Conservation (phyloP, 2,329 filamentous ascomycete species). For the Paracoccidioides brasiliensis region DNA sequence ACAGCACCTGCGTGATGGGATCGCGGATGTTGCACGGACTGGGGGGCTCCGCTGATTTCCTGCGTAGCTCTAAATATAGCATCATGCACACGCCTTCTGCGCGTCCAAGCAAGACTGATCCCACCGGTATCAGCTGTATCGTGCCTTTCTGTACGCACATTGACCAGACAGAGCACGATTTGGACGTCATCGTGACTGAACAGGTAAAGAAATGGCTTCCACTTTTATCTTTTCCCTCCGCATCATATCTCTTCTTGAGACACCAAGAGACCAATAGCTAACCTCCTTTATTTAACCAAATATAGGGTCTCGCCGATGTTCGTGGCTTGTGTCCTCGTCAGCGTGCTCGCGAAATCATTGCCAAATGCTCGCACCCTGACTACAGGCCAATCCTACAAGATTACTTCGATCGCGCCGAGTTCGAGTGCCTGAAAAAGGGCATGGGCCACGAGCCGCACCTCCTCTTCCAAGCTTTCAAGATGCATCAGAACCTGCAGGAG, state of each 20-base stretch:
- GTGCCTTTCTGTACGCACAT: conserved; percentile 90
- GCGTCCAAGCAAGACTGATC: conserved; percentile 68
- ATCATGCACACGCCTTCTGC: conserved; percentile 90
- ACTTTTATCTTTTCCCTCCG: neutral
- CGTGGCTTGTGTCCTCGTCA: conserved; percentile 67
- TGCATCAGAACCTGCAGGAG: conserved; percentile 71
- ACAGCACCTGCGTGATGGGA: conserved; percentile 81
- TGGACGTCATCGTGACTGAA: conserved; percentile 74
- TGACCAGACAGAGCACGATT: conserved; percentile 85
- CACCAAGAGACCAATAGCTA: neutral
- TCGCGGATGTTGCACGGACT: conserved; percentile 78
- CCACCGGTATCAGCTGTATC: conserved; percentile 69
- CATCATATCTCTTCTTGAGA: neutral
- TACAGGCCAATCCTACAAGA: conserved; percentile 70
- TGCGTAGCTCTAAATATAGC: conserved; percentile 65
- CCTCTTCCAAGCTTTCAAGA: conserved; percentile 74
- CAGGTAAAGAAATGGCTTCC: conserved; percentile 26
- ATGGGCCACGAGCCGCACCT: conserved; percentile 85
- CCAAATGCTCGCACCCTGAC: conserved; percentile 73
- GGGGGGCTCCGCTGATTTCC: conserved; percentile 69
- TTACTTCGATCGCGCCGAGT: conserved; percentile 78
- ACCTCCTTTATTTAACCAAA: neutral
- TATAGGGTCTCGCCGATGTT: conserved; percentile 65
- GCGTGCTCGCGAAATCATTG: conserved; percentile 71
- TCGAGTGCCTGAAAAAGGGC: conserved; percentile 70